Base-by-base conservation (phyloP, 1,284 basidiomycete species). In the Malassezia dermatis region DNA sequence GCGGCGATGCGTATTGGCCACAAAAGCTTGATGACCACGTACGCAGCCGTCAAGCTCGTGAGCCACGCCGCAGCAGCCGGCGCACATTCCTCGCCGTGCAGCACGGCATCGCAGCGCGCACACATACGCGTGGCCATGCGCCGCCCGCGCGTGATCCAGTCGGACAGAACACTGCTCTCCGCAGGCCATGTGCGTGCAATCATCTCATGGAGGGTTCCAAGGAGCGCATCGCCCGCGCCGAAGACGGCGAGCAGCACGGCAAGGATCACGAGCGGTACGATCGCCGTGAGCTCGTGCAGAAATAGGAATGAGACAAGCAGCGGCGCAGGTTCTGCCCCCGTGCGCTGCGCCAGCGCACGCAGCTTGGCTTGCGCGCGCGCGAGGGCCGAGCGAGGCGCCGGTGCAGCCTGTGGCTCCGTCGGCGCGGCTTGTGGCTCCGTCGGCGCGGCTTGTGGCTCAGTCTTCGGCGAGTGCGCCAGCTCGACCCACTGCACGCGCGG, bases 221-320 rank as follows among this genome's bases (percentile, higher is more conserved):
- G 80, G 47, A 88, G 70, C 19, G 76, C 76, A 48, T 85, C 83
- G 0, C 90, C 90, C 1, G 86, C 76, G 0, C 86, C 88, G 0
- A 87, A 63, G 2, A 80, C 75, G 15, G 83, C 79, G 13, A 88
- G 83, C 0, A 80, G 77, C 64, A 83, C 88, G 74, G 90, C 94
- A 37, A 89, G 72, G 21, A 82, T 79, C 3, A 85, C 79, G 27
- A 93, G 78, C 1, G 89, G 89, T 0, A 84, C 77, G 51, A 93
- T 69, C 0, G 89, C 89, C 0, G 88, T 91, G 13, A 89, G 65
- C 73, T 95, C 90, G 73, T 94, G 90, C 8, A 95, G 78, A 48
- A 91, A 77, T 2, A 82, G 81, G 67, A 94, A 93, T 0, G 88
- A 87, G 32, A 86, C 64, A 4, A 84, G 74, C 48, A 94, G 80